Conservation (phyloP, 2,329 filamentous ascomycete species). For the Neonectria hederae region DNA sequence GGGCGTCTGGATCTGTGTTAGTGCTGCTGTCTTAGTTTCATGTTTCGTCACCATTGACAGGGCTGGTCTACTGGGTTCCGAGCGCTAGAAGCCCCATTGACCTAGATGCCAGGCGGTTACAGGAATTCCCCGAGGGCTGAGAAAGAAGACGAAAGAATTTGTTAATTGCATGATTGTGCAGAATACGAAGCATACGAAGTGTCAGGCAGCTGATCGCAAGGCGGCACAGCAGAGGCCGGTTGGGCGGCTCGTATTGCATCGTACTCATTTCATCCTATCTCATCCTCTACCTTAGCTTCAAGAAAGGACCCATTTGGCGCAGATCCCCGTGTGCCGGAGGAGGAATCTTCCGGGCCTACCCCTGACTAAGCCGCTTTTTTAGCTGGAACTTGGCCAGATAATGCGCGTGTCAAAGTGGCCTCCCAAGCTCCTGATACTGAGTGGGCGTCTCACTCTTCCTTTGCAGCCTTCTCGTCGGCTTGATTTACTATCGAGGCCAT, state of each 20-base stretch:
- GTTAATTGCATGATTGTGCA: background rate
- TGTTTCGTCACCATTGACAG: background rate
- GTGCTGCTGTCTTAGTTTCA: background rate
- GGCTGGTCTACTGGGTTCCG: background rate
- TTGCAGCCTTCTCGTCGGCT: slow-evolving; percentile 33
- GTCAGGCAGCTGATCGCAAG: background rate
- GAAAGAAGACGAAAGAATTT: background rate
- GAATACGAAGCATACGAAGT: background rate
- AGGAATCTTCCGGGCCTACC: slow-evolving; percentile 29
- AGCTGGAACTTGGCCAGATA: slow-evolving; percentile 40
- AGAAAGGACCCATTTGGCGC: background rate
- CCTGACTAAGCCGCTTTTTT: slow-evolving; percentile 40
- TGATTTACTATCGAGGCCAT: slow-evolving; percentile 25
- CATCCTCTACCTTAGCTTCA: background rate
- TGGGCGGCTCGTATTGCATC: background rate
- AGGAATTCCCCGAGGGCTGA: background rate
- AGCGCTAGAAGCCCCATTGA: background rate
- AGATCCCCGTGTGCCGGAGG: slow-evolving; percentile 13
- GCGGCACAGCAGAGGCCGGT: background rate
- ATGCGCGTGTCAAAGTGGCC: slow-evolving; percentile 31
- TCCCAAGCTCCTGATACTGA: slow-evolving; percentile 40
- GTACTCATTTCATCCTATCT: background rate
- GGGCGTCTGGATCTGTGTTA: background rate
- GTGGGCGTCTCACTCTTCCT: slow-evolving; percentile 31
- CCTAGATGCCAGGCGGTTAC: background rate